These are phyloP conservation scores for Flaveria bidentis DNA, from an alignment of 129 eudicot genomes.

Conservation along the genomic window DNA sequence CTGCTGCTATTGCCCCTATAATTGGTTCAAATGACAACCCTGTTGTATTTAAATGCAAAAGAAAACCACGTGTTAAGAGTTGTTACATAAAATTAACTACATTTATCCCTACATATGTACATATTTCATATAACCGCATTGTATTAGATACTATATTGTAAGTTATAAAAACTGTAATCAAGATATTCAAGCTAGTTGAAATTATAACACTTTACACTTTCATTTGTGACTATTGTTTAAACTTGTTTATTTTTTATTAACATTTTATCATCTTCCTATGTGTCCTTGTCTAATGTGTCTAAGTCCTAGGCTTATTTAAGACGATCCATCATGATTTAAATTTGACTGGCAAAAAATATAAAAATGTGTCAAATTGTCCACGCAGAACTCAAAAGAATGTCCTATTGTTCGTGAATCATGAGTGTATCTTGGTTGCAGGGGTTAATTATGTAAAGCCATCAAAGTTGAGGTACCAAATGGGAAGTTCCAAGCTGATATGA, in stretches of 20 bases:
- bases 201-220: neutral
- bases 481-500: conserved; percentile 82
- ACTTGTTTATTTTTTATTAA: neutral
- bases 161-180: too few relatives aligned
- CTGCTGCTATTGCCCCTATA: conserved; percentile 89
- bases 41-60: conserved; percentile 10
- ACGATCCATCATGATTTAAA: too few relatives aligned
- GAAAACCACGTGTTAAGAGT: neutral
- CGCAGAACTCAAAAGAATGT: neutral
- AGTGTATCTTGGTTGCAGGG: neutral
- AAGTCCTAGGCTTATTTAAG: neutral
- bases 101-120: too few relatives aligned
- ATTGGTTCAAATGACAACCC: conserved; percentile 72
- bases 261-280: too few relatives aligned
- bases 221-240: neutral
- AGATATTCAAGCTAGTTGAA: neutral
- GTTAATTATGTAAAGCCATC: conserved; percentile 17
- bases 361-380: neutral
- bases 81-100: neutral
- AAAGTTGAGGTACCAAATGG: conserved; percentile 58
- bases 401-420: neutral
- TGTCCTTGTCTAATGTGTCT: too few relatives aligned
- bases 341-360: too few relatives aligned
- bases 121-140: neutral
- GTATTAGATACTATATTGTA: too few relatives aligned